Conservation (phyloP, 2,329 filamentous ascomycete species). For the Penicillium janthinellum region DNA sequence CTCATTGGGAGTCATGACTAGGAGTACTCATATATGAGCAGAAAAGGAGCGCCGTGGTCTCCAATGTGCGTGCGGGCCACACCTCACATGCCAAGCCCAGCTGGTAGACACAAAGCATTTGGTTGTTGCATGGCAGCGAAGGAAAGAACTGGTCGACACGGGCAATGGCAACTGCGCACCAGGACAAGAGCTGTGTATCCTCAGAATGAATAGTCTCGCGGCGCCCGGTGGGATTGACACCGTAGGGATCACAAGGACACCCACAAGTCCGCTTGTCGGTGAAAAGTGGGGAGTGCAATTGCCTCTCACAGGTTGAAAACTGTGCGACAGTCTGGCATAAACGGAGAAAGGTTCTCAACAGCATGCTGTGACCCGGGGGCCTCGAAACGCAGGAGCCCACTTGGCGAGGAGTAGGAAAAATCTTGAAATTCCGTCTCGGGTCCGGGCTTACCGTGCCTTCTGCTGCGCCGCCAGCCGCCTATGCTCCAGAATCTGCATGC, state of each 20-base stretch:
- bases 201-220: not conserved
- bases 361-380: not conserved
- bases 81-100: not conserved
- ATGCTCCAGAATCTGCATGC: slow-evolving; percentile 66
- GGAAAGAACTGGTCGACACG: not conserved
- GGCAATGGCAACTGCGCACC: not conserved
- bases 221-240: not conserved
- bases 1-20: not conserved
- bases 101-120: not conserved
- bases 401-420: not conserved
- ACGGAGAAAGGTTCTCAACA: not conserved
- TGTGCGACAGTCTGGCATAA: not conserved
- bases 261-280: too few species aligned
- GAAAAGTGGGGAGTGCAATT: not conserved
- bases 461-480: slow-evolving; percentile 48
- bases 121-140: not conserved
- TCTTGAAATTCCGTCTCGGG: not conserved
- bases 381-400: not conserved
- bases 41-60: not conserved
- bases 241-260: not conserved
- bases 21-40: not conserved
- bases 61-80: not conserved
- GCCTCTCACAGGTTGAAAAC: not conserved
- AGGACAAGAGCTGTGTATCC: not conserved
- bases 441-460: slow-evolving; percentile 26